Evolutionary conservation across 2,329 filamentous ascomycete genomes (phyloP), one percentile per base, ranked within the genome.

Genomic region (Cytospora chrysosperma): DNA sequence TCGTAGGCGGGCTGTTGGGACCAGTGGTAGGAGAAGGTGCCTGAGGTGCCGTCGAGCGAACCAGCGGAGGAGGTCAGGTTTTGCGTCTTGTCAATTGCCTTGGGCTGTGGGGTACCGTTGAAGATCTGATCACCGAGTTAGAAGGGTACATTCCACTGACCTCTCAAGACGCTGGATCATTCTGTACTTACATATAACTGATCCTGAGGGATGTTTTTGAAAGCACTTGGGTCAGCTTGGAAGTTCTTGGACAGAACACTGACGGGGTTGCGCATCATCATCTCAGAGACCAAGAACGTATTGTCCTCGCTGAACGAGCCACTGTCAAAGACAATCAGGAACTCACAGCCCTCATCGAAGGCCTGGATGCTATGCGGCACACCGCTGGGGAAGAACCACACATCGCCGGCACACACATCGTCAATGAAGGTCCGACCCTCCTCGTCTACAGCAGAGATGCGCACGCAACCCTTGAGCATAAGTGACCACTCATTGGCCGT

Each of bases 291-390:
- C 4, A 88, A 77, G 74, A 86, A 86, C 0, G 85, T 88, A 53
- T 77, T 78, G 61, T 87, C 83, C 72, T 88, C 85, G 58, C 78
- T 82, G 73, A 87, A 88, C 6, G 73, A 71, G 4, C 85, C 85
- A 61, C 82, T 75, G 72, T 88, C 81, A 67, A 88, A 88, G 56
- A 88, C 80, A 2, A 88, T 77, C 1, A 88, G 76, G 70, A 87
- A 87, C 70, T 88, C 85, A 49, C 74, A 76, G 1, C 85, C 85
- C 34, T 81, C 75, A 4, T 81, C 81, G 15, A 86, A 79, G 0
- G 78, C 85, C 72, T 83, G 85, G 50, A 86, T 78, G 2, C 79
- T 82, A 71, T 79, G 82, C 1, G 84, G 78, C 58, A 83, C 69
- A 47, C 80, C 79, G 0, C 76, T 73, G 1, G 82, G 78, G 72